Percentiles rank a stretch among this genome's conserved stretches.
Evolutionary conservation across 2,329 filamentous ascomycete species (phyloP).

Genomic region (Microcyclospora pomicola): DNA sequence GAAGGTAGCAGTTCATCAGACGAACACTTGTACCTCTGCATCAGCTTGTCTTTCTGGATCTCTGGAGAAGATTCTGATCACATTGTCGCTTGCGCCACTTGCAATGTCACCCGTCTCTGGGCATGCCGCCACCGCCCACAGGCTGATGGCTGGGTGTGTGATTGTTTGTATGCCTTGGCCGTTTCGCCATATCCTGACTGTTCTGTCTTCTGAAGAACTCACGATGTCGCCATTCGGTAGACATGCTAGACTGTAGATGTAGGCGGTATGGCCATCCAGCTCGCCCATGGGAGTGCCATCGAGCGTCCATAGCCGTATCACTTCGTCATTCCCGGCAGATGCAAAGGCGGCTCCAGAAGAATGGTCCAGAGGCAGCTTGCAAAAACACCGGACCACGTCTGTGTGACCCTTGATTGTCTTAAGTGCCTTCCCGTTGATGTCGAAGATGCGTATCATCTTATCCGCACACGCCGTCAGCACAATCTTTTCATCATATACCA

Average conservation of each 20-base stretch:
- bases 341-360: slow-evolving; percentile 82
- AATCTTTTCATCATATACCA: slow-evolving; percentile 65
- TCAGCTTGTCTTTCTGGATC: slow-evolving; percentile 55
- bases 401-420: slow-evolving; percentile 55
- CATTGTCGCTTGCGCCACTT: slow-evolving; percentile 79
- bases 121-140: slow-evolving; percentile 84
- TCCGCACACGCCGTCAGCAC: slow-evolving; percentile 79
- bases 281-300: slow-evolving; percentile 63
- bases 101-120: slow-evolving; percentile 76
- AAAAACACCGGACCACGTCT: slow-evolving; percentile 80
- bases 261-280: slow-evolving; percentile 80
- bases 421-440: slow-evolving; percentile 48
- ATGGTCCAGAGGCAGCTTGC: slow-evolving; percentile 61
- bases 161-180: slow-evolving; percentile 83
- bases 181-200: slow-evolving; percentile 75
- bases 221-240: slow-evolving; percentile 76
- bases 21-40: slow-evolving; percentile 35
- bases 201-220: slow-evolving; percentile 89
- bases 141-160: slow-evolving; percentile 89
- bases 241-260: slow-evolving; percentile 73
- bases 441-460: slow-evolving; percentile 73
- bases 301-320: slow-evolving; percentile 76
- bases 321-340: slow-evolving; percentile 82
- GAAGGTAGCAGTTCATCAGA: not conserved
- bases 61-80: slow-evolving; percentile 73